phyloP scores from a whole-genome alignment of 371 early-diverging fungal genomes.

The Parasitella parasitica region DNA sequence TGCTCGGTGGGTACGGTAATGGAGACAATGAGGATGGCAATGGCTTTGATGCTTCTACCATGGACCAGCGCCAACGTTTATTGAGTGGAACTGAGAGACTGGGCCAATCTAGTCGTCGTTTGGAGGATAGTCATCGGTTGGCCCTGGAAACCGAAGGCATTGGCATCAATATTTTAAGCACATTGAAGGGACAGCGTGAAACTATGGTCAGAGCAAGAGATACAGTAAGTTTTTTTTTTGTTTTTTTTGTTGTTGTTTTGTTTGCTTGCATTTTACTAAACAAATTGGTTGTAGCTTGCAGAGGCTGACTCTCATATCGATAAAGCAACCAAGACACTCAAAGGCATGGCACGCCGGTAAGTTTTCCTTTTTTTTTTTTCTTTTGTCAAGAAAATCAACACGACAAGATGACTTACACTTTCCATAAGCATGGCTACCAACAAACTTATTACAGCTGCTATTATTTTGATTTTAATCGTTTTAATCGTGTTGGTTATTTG shows the following conservation, averaged over 20 bases:
- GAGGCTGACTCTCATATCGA: conserved; percentile 91
- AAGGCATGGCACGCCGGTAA: conserved; percentile 92
- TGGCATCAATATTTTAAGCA: conserved; percentile 82
- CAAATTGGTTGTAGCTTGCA: conserved; percentile 51
- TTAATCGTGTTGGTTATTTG: conserved; percentile 84
- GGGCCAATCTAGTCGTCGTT: conserved; percentile 69
- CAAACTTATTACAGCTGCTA: conserved; percentile 85
- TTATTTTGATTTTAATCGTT: conserved; percentile 78
- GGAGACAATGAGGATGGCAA: conserved; percentile 28
- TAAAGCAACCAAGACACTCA: conserved; percentile 83
- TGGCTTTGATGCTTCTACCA: conserved; percentile 63
- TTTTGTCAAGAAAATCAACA: not conserved
- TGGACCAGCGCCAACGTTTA: conserved; percentile 84
- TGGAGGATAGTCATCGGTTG: conserved; percentile 87
- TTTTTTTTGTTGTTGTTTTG: not conserved
- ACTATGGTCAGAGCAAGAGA: conserved; percentile 86
- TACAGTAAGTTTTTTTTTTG: conserved; percentile 54
- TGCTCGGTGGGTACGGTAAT: conserved; percentile 58
- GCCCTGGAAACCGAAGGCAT: conserved; percentile 91
- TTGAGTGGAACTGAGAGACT: conserved; percentile 85
- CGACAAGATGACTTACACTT: not conserved
- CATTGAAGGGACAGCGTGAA: conserved; percentile 85
- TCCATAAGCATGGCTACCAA: conserved; percentile 81
- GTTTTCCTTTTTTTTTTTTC: no score
- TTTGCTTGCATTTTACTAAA: not conserved